Evolutionary conservation across 345 rosid species (phyloP).

Genomic region (Rhodamnia rubescens): DNA sequence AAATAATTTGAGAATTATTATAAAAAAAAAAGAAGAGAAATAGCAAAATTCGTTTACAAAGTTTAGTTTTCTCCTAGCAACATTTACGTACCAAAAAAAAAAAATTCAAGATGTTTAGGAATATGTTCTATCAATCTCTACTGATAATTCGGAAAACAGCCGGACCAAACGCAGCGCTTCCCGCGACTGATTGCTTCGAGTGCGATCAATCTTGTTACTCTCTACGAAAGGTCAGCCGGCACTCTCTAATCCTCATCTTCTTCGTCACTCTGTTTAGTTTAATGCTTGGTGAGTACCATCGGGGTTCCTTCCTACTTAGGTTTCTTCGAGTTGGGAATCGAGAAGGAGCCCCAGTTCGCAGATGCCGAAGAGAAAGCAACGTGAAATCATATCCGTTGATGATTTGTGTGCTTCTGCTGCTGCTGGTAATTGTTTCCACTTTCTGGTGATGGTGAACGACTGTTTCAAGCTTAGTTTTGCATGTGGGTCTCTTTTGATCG

Average conservation of each 20-base stretch:
- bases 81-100: too few species aligned
- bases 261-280: not conserved
- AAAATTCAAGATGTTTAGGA: too few species aligned
- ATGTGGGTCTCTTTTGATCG: not conserved
- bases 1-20: too few species aligned
- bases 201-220: too few species aligned
- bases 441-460: not conserved
- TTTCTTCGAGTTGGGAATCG: not conserved
- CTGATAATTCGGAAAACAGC: too few species aligned
- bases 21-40: too few species aligned
- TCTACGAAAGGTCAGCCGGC: not conserved
- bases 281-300: not conserved
- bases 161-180: too few species aligned
- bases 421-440: not conserved
- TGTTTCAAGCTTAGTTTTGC: not conserved
- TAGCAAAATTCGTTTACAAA: too few species aligned
- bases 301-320: not conserved
- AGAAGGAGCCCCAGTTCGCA: not conserved
- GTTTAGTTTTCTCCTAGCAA: too few species aligned
- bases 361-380: not conserved
- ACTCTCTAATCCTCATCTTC: not conserved
- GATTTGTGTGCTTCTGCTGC: not conserved
- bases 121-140: too few species aligned
- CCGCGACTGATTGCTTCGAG: not conserved
- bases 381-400: not conserved